Evolutionary conservation across 1,284 basidiomycete species (phyloP), one percentile per base, ranked within the genome.

Genomic region (Calocybe gambosa): DNA sequence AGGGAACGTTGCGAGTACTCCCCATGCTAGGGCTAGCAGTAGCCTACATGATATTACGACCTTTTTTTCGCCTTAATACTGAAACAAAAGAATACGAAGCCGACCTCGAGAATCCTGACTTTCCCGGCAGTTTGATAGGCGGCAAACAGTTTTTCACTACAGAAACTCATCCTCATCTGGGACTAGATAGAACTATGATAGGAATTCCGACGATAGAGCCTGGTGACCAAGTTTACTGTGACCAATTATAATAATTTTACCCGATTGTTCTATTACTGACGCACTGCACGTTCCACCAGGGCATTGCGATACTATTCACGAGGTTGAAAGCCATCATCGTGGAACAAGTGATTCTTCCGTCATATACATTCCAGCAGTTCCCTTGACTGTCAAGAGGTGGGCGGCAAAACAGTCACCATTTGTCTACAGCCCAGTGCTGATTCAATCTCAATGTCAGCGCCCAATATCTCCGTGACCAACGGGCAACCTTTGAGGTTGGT

Each of bases 311-410:
- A 67, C 73, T 20, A 75, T 89, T 7, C 89, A 91, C 59, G 75
- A 82, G 0, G 87, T 91, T 25, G 88, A 91, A 59, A 50, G 58
- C 3, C 61, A 69, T 19, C 85, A 90, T 58, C 58, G 55, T 6
- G 89, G 89, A 0, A 54, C 58, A 9, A 67, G 66, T 3, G 84
- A 89, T 55, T 86, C 85, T 0, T 82, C 81, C 0, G 87, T 90
- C 19, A 58, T 92, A 47, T 92, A 91, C 60, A 90, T 90, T 47
- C 89, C 87, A 0, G 80, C 86, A 2, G 80, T 80, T 0, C 88
- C 88, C 0, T 66, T 89, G 10, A 88, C 85, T 0, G 42, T 70
- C 23, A 62, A 74, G 49, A 89, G 87, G 80, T 78, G 48, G 54
- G 71, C 3, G 6, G 25, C 9, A 42, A 3, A 3, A 15, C 39